A percentile compares a stretch with the other conserved stretches of the same genome.
Conservation (phyloP, 2,329 filamentous ascomycete genomes). For the Cordyceps farinosa region DNA sequence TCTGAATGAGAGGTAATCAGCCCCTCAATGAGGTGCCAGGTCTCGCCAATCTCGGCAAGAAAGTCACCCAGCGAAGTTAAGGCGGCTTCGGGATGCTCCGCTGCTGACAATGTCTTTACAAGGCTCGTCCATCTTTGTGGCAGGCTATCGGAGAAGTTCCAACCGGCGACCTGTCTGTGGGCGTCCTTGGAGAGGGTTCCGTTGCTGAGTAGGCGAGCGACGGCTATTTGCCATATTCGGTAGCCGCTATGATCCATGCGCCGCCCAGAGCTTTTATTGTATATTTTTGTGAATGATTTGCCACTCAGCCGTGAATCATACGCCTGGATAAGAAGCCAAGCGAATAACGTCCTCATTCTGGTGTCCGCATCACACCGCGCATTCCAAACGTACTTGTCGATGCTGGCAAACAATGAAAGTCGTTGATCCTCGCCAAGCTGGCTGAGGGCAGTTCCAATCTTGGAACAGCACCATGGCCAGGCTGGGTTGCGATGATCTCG, state of each 20-base stretch:
- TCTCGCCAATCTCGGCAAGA: not conserved
- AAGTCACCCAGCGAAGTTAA: not conserved
- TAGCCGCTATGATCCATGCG: slow-evolving; percentile 6
- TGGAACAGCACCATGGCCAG: slow-evolving; percentile 12
- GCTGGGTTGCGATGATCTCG: not conserved
- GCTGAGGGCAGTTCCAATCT: slow-evolving; percentile 2
- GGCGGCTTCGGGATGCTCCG: not conserved
- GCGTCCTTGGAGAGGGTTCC: not conserved
- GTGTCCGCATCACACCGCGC: not conserved
- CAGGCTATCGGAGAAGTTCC: not conserved
- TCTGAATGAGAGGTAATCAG: not conserved
- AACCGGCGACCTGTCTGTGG: not conserved
- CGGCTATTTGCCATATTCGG: slow-evolving; percentile 8
- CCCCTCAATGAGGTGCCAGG: slow-evolving; percentile 9
- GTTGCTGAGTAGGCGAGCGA: not conserved
- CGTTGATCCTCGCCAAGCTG: not conserved
- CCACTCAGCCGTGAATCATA: slow-evolving; percentile 19
- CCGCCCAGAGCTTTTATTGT: not conserved
- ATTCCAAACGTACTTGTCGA: not conserved
- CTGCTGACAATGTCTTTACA: not conserved
- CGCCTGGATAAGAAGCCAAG: slow-evolving; percentile 25
- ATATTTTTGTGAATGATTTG: slow-evolving; percentile 19
- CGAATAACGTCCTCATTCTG: slow-evolving; percentile 19
- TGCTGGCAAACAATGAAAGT: not conserved
- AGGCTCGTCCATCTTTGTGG: not conserved